Percentiles rank a stretch among this genome's conserved stretches.
Evolutionary conservation across 176 grass and related monocot genomes (phyloP).

Genomic region (Aechmea fasciata): DNA sequence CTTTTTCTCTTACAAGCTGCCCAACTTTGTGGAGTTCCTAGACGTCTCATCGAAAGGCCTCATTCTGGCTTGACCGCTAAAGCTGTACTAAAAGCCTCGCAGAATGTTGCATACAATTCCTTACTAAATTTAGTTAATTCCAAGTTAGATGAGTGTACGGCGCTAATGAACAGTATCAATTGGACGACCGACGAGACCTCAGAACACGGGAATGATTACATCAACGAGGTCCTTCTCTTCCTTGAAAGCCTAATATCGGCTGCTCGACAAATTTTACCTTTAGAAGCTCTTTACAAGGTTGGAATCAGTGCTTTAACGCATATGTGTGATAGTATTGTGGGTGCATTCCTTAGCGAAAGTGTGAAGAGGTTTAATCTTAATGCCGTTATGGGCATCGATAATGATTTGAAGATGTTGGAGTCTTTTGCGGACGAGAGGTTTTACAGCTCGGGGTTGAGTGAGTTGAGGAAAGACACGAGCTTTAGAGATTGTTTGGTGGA

Average conservation of each 20-base stretch:
- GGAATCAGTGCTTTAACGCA: slow-evolving; percentile 61
- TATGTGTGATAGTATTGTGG: slow-evolving; percentile 68
- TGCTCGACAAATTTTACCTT: slow-evolving; percentile 61
- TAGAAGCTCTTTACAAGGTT: slow-evolving; percentile 72
- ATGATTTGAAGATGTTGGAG: slow-evolving; percentile 74
- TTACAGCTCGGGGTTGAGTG: slow-evolving; percentile 44
- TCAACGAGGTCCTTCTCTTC: slow-evolving; percentile 79
- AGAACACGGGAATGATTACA: slow-evolving; percentile 75
- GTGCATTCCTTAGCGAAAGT: slow-evolving; percentile 61
- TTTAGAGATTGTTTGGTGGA: slow-evolving; percentile 79
- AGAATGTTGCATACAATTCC: slow-evolving; percentile 76
- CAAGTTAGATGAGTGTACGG: slow-evolving; percentile 82
- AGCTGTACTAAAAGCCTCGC: slow-evolving; percentile 72
- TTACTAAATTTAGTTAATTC: slow-evolving; percentile 61
- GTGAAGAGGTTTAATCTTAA: slow-evolving; percentile 84
- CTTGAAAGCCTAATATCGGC: slow-evolving; percentile 55
- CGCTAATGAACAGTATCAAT: slow-evolving; percentile 51
- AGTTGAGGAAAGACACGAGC: slow-evolving; percentile 54
- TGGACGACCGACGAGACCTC: slow-evolving; percentile 73
- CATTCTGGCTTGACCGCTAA: slow-evolving; percentile 65
- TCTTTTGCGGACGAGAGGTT: slow-evolving; percentile 74
- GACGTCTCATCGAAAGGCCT: slow-evolving; percentile 56
- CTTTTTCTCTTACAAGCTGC: slow-evolving; percentile 67
- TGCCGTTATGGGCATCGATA: slow-evolving; percentile 63
- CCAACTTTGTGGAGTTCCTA: slow-evolving; percentile 52